Conservation (phyloP, 192 early-diverging fungal genomes). For the Backusella morwellensis region DNA sequence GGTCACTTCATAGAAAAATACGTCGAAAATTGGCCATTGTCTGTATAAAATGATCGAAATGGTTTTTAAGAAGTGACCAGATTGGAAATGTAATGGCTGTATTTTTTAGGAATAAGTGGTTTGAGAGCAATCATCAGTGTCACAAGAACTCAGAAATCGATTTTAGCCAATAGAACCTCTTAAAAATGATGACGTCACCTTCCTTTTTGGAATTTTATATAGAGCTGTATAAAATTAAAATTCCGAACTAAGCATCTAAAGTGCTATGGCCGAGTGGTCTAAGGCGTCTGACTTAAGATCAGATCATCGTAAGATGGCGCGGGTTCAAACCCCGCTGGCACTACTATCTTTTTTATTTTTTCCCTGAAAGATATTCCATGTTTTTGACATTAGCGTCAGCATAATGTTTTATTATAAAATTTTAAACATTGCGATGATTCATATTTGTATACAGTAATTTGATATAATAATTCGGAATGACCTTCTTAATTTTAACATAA, state of each 20-base stretch:
- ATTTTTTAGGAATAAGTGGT: no score
- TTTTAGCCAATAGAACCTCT: not conserved
- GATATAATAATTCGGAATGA: no score
- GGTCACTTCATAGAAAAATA: no score
- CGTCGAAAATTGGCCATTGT: no score
- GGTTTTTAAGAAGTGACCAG: no score
- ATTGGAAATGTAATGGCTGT: no score
- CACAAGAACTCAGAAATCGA: not conserved
- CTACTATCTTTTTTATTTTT: not conserved
- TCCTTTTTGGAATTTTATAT: not conserved
- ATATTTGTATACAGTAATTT: no score
- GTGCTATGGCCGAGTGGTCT: slow-evolving; percentile 16
- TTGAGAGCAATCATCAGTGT: not conserved
- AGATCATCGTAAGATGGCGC: slow-evolving; percentile 17
- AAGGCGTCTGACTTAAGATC: slow-evolving; percentile 20
- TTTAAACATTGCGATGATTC: no score
- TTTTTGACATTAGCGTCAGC: no score
- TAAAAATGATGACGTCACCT: not conserved
- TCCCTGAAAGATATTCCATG: not conserved
- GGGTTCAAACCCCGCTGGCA: slow-evolving; percentile 15
- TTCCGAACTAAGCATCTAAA: not conserved
- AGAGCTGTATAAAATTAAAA: not conserved
- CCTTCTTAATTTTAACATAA: no score
- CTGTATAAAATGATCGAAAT: no score
- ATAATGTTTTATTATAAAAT: no score